phyloP scores from a whole-genome alignment of 495 filamentous ascomycete species.

The Tuber microsphaerosporum region DNA sequence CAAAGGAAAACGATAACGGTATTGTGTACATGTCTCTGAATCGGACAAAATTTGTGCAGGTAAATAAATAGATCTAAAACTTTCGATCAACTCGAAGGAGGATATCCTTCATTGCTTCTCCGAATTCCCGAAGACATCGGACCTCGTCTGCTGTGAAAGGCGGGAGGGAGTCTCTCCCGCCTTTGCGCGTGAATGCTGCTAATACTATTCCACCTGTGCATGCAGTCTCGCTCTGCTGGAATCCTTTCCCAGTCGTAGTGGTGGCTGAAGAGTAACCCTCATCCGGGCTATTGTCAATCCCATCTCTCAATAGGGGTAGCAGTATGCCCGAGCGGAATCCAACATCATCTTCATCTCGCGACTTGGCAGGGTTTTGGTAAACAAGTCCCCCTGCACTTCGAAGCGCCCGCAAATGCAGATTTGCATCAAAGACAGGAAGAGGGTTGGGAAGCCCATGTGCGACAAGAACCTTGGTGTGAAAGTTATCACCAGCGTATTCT shows the following conservation, averaged over 20 bases:
- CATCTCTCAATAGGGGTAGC: slow-evolving; percentile 38
- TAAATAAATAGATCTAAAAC: slow-evolving; percentile 12
- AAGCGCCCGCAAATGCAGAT: slow-evolving; percentile 40
- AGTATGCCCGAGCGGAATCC: slow-evolving; percentile 41
- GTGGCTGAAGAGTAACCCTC: slow-evolving; percentile 32
- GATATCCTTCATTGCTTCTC: slow-evolving; percentile 41
- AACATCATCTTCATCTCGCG: slow-evolving; percentile 35
- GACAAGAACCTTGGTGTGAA: slow-evolving; percentile 40
- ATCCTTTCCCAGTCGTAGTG: slow-evolving; percentile 3
- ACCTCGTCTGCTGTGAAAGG: slow-evolving; percentile 39
- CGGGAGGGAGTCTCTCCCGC: slow-evolving; percentile 9
- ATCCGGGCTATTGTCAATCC: slow-evolving; percentile 19
- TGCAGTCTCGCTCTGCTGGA: slow-evolving; percentile 11
- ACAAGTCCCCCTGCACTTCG: slow-evolving; percentile 40
- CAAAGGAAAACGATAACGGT: slow-evolving; percentile 12
- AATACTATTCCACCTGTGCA: slow-evolving; percentile 39
- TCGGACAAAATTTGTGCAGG: slow-evolving; percentile 1
- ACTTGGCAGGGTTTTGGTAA: slow-evolving; percentile 38
- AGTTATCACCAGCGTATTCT: slow-evolving; percentile 25
- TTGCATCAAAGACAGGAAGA: slow-evolving; percentile 38
- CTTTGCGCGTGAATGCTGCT: slow-evolving; percentile 36
- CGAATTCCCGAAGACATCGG: slow-evolving; percentile 39
- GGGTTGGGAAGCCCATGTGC: slow-evolving; percentile 42
- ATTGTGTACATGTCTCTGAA: slow-evolving; percentile 8
- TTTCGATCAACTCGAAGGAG: slow-evolving; percentile 30